Conservation (phyloP, 2,329 filamentous ascomycete genomes). For the Aspergillus texensis region DNA sequence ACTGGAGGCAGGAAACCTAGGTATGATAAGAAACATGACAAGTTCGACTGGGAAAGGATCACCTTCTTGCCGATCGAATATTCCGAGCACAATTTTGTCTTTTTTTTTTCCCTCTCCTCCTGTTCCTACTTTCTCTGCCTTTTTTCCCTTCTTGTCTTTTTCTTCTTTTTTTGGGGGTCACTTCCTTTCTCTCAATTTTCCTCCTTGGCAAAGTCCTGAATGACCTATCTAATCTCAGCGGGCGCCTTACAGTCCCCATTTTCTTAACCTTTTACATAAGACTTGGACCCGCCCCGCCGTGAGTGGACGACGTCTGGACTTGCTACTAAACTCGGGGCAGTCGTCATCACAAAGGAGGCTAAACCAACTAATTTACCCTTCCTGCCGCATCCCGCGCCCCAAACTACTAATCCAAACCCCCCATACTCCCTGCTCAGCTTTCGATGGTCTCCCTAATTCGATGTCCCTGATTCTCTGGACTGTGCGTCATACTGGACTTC, state of each 20-base stretch:
- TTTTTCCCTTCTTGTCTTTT: background rate
- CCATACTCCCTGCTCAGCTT: background rate
- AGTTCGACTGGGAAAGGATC: background rate
- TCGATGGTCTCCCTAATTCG: background rate
- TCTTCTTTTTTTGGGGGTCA: background rate
- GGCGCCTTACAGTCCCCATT: background rate
- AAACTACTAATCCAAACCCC: background rate
- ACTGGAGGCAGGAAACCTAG: background rate
- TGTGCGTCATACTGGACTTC: background rate
- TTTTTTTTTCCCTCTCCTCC: background rate
- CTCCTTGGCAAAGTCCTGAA: background rate
- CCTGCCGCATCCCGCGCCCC: conserved; percentile 16
- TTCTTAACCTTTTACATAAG: background rate
- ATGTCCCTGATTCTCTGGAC: conserved; percentile 1
- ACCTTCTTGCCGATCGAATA: background rate
- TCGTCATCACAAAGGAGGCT: conserved; percentile 21
- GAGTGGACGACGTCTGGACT: conserved; percentile 4
- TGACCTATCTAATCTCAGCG: background rate
- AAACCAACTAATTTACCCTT: conserved; percentile 9
- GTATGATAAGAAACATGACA: background rate
- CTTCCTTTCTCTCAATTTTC: background rate
- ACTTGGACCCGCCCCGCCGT: background rate
- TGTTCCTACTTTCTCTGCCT: background rate
- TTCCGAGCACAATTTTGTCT: background rate
- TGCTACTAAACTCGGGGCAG: conserved; percentile 12